Conservation (phyloP, 768 basidiomycete species). For the Collybia sordida region DNA sequence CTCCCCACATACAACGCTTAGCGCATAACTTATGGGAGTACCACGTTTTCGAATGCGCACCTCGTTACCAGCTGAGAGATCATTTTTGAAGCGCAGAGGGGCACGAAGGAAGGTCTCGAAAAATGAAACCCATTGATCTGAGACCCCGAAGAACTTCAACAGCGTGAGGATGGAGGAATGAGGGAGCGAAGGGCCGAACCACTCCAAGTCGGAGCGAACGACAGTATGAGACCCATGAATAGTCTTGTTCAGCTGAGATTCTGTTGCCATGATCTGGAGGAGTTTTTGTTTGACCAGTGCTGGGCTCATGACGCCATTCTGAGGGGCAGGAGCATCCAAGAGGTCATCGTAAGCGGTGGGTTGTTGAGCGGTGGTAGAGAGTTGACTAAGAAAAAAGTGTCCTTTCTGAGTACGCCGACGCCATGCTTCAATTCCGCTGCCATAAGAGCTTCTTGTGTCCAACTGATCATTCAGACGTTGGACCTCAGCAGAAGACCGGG, state of each 20-base stretch:
- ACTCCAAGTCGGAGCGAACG: slow-evolving; percentile 41
- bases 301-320: not conserved
- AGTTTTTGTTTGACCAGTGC: slow-evolving; percentile 35
- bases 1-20: slow-evolving; percentile 42
- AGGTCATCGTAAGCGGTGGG: slow-evolving; percentile 19
- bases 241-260: slow-evolving; percentile 36
- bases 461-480: slow-evolving; percentile 21
- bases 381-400: slow-evolving; percentile 35
- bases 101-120: slow-evolving; percentile 16
- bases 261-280: slow-evolving; percentile 38
- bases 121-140: slow-evolving; percentile 32
- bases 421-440: slow-evolving; percentile 19
- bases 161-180: slow-evolving; percentile 38
- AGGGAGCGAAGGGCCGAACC: slow-evolving; percentile 42
- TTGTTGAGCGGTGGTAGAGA: slow-evolving; percentile 18
- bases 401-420: slow-evolving; percentile 22
- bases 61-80: slow-evolving; percentile 14
- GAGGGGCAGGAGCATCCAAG: slow-evolving; percentile 32
- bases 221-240: slow-evolving; percentile 33
- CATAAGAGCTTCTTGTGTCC: slow-evolving; percentile 3
- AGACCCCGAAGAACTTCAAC: slow-evolving; percentile 38
- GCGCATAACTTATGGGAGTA: slow-evolving; percentile 40
- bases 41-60: slow-evolving; percentile 37
- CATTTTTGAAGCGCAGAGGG: slow-evolving; percentile 12
- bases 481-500: slow-evolving; percentile 11